Base-by-base conservation (phyloP, 495 filamentous ascomycete species). In the Amorphotheca resinae region DNA sequence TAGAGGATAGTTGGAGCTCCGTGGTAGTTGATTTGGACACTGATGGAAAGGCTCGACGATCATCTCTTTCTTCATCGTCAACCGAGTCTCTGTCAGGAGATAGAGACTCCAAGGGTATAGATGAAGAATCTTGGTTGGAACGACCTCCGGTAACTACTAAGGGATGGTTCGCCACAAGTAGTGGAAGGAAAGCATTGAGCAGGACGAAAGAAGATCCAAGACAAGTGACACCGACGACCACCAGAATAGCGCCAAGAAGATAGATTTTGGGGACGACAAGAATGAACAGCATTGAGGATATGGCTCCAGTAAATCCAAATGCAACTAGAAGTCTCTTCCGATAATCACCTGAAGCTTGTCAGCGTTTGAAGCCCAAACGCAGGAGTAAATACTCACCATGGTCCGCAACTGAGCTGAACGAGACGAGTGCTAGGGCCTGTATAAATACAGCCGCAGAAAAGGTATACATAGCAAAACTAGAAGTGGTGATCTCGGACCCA, bases 401-500 rank as follows among this genome's bases (percentile, higher is more conserved):
- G 59, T 98, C 91, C 30, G 91, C 91, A 36, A 89, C 91, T 21
- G 84, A 89, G 48, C 82, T 88, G 73, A 98, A 94, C 44, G 86
- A 91, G 43, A 98, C 80, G 25, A 98, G 87, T 25, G 95, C 60
- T n/a, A 95, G 62, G 4, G 87, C 79, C 60, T 98, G 91, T 22
- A 95, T 54, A 11, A 95, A 58, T 1, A 96, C 91, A 56, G 84
- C 89, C 45, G 93, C 59, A 35, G 86, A 93, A 61, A 96, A 96
- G 3, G 86, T 95, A 64, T 96, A 98, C 82, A 98, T 87, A 46
- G 93, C 91, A 62, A 95, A 95, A 64, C 84, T 93, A 14, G 91
- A 87, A 9, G 91, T 94, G 59, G 95, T 95, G 56, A 96, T 77
- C 52, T 94, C 86, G 30, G 74, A 59, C 7, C 91, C 91, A 30